Evolutionary conservation across 169 alveolate genomes (phyloP).

Genomic region (Miamiensis avidus): DNA sequence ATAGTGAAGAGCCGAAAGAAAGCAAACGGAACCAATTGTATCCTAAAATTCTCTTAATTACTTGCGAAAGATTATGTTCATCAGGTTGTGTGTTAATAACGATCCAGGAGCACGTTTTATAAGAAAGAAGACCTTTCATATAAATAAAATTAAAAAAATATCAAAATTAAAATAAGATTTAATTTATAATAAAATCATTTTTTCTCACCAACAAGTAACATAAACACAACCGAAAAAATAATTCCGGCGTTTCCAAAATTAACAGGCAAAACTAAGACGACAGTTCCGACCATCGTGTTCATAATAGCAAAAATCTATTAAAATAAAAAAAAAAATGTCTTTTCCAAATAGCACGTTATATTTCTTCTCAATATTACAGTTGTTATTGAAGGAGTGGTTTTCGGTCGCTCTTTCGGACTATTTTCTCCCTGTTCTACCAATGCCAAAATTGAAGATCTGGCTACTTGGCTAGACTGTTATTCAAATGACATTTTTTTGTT

Average conservation of each 20-base stretch:
- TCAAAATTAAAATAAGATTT: too few relatives aligned
- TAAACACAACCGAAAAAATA: neutral
- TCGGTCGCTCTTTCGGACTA: too few relatives aligned
- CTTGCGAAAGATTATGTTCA: neutral
- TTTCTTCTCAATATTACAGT: too few relatives aligned
- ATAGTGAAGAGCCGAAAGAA: neutral
- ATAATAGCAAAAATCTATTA: neutral
- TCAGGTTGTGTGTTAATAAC: neutral
- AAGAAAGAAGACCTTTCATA: neutral
- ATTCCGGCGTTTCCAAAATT: neutral
- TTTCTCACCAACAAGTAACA: neutral
- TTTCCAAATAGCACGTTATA: too few relatives aligned
- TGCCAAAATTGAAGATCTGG: too few relatives aligned
- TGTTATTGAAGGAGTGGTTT: neutral
- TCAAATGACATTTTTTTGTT: too few relatives aligned
- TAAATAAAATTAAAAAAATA: too few relatives aligned
- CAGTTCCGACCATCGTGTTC: neutral
- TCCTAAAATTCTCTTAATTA: neutral
- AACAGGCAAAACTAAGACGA: neutral
- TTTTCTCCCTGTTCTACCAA: too few relatives aligned
- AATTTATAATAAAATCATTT: too few relatives aligned
- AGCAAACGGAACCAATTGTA: neutral
- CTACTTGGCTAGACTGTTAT: too few relatives aligned
- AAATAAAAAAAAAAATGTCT: too few relatives aligned
- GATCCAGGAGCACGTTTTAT: neutral